Base-by-base conservation (phyloP, 2,329 filamentous ascomycete species). In the Magnaporthales sp. region DNA sequence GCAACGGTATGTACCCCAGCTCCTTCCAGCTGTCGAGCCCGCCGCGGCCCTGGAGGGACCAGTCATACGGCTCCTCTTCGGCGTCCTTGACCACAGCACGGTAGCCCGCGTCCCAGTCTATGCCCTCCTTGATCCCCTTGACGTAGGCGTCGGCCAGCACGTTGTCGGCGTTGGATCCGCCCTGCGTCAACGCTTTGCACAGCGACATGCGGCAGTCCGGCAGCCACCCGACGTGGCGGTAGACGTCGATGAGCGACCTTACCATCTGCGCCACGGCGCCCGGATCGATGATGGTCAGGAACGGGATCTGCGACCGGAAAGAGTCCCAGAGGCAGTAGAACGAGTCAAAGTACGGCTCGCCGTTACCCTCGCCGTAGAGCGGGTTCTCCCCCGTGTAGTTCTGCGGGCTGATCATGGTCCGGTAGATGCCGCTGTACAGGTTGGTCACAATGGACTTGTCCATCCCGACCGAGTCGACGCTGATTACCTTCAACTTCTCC, bases 251-350 rank as follows among this genome's bases (percentile, higher is more conserved):
- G 32, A 93, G 78, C 66, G 87, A 90, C 26, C 89, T 82, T 11
- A 92, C 80, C 84, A 92, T 91, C 66, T 84, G 77, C 0, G 87
- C 83, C 65, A 91, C 85, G 1, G 86, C 83, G 0, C 77, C 68
- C 0, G 90, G 89, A 70, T 92, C 90, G 0, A 90, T 68, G 26
- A 93, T 79, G 0, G 88, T 90, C 31, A 93, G 77, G 24, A 92
- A 83, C 0, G 89, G 89, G 63, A 91, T 84, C 67, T 90, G 88
- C 46, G 85, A 88, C 26, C 89, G 81, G 69, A 89, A 91, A 0
- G 84, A 85, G 71, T 92, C 89, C 89, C 89, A 92, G 4, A 91
- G 87, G 70, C 89, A 92, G 74, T 92, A 93, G 71, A 89, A 91
- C 0, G 87, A 90, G 74, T 92, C 89, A 72, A 89, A 92, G 71